Evolutionary conservation across 306 rosid genomes (phyloP), one percentile per base, ranked within the genome.

Genomic region (Alnus rubra): DNA sequence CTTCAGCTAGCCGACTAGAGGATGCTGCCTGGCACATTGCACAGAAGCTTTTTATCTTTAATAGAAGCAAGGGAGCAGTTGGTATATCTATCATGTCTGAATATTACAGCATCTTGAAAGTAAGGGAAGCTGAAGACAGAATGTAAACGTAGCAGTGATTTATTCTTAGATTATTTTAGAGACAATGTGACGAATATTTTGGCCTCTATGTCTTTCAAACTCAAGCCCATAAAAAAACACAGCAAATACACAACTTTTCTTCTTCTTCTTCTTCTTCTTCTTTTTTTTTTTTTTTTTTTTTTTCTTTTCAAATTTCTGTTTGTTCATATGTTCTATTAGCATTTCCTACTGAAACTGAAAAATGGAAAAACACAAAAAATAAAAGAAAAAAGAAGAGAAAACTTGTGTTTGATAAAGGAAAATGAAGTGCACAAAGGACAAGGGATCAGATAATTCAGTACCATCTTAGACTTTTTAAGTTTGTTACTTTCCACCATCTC

Each of bases 1-100:
- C 92, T 19, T 71, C 85, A 23, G 78, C 84, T 64, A 92, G 85
- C 64, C 56, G 73, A 77, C 69, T 78, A 64, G 62, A 73, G n/a
- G 89, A 79, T 69, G 88, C 81, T 69, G 77, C 86, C 97, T 94
- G 73, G 33, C 75, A 78, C 75, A 77, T 33, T 18, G 74, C 78
- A 82, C 23, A 7, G 72, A 72, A 60, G 28, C 33, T 79, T 44
- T 73, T 53, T 62, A 72, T 56, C 35, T 65, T n/a, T 78, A 35
- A 70, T 74, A 79, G 31, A 77, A 37, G 28, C 28, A 23, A 23
- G 39, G 68, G 71, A 13, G 31, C 54, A 79, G 63, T 51, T 67
- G 35, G n/a, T 55, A 65, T 28, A 15, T 63, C 30, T 28, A 71
- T 37, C 59, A n/a, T 71, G 9, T 13, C 19, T 58, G 45, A 73